These are phyloP conservation scores for Phytophthora pini DNA, from an alignment of 352 stramenopile species.

Conservation along the genomic window DNA sequence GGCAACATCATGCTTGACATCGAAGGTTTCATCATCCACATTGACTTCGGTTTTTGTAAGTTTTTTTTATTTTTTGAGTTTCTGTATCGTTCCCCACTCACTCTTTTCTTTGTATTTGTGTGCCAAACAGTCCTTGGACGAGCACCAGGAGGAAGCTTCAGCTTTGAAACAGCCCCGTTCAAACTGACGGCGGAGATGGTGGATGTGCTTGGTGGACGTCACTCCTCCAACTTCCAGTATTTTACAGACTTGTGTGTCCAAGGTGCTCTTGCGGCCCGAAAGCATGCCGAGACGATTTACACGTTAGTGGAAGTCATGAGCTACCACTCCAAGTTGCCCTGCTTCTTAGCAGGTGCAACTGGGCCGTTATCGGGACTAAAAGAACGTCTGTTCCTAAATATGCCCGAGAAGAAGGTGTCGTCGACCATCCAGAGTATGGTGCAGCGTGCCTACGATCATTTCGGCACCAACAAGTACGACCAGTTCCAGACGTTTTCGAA, in stretches of 20 bases:
- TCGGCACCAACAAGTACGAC: conserved; percentile 96
- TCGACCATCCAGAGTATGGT: conserved; percentile 91
- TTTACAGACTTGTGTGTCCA: conserved; percentile 95
- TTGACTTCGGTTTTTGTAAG: conserved; percentile 99
- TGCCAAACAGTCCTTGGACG: conserved; percentile 62
- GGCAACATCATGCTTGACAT: conserved; percentile 99
- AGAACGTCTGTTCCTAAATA: conserved; percentile 77
- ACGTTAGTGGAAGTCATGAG: conserved; percentile 96
- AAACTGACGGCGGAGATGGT: conserved; percentile 97
- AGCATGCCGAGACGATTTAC: conserved; percentile 95
- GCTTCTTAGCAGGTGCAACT: conserved; percentile 55
- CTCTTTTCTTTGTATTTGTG: background rate
- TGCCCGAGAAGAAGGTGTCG: conserved; percentile 64
- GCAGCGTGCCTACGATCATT: conserved; percentile 95
- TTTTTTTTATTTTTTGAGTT: conserved; percentile 4
- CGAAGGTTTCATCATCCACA: conserved; percentile 97
- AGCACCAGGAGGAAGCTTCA: conserved; percentile 91
- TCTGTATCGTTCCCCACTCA: background rate
- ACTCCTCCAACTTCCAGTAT: conserved; percentile 92
- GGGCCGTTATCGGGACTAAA: conserved; percentile 52
- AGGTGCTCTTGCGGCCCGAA: conserved; percentile 92
- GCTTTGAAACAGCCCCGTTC: conserved; percentile 97
- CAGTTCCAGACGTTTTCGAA: conserved; percentile 94
- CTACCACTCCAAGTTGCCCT: conserved; percentile 79
- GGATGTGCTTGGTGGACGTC: conserved; percentile 92